These are phyloP conservation scores for Laburnicola sp. DNA, from an alignment of 2,329 filamentous ascomycete species.

Conservation along the genomic window DNA sequence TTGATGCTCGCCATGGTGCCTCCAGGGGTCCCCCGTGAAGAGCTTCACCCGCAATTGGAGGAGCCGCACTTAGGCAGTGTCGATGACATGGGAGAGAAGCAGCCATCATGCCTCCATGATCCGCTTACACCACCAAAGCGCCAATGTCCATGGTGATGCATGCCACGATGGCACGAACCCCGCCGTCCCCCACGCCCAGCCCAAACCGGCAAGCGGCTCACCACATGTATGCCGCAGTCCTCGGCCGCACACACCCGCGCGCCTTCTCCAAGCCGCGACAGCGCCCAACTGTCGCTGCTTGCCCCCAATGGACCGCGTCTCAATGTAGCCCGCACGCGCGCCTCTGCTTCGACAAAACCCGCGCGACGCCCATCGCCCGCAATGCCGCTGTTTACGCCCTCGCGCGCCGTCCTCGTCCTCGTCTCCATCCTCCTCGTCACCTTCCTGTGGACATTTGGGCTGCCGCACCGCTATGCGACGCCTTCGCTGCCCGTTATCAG, in stretches of 20 bases:
- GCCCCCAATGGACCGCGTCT: not conserved
- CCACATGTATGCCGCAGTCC: too few relatives aligned
- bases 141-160: too few relatives aligned
- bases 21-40: too few relatives aligned
- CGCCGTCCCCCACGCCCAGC: too few relatives aligned
- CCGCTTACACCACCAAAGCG: too few relatives aligned
- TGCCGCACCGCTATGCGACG: conserved; percentile 23
- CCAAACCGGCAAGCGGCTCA: not conserved
- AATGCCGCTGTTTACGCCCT: conserved; percentile 40
- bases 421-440: conserved; percentile 32
- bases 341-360: not conserved
- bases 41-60: too few relatives aligned
- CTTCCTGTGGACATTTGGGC: conserved; percentile 39
- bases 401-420: conserved; percentile 34
- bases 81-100: too few relatives aligned
- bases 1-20: too few relatives aligned
- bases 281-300: not conserved
- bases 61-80: too few relatives aligned
- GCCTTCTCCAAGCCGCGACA: not conserved
- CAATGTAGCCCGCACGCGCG: conserved; percentile 10
- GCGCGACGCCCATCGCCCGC: conserved; percentile 12
- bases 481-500: conserved; percentile 28
- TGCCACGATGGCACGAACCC: too few relatives aligned
- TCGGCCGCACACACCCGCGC: not conserved
- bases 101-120: too few relatives aligned